Percentiles rank a stretch among this genome's conserved stretches.
These are phyloP conservation scores for Naematelia aurantialba DNA, from an alignment of 768 basidiomycete genomes.

Conservation along the genomic window DNA sequence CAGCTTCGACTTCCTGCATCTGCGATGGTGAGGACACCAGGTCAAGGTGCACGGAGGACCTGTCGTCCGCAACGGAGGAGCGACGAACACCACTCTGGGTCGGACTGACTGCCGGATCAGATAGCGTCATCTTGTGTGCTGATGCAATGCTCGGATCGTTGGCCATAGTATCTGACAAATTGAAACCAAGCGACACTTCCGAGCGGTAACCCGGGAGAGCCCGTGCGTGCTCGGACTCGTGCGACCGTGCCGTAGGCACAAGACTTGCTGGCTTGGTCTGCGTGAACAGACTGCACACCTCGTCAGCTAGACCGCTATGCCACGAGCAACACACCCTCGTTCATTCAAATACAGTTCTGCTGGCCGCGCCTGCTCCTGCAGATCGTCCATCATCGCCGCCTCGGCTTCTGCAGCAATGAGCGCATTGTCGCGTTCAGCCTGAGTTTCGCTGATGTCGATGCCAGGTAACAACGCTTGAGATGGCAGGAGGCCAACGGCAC, in stretches of 20 bases:
- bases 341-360: constrained; percentile 40
- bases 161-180: too few relatives aligned
- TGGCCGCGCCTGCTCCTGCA: constrained; percentile 16
- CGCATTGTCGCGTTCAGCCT: constrained; percentile 36
- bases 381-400: constrained; percentile 19
- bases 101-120: too few relatives aligned
- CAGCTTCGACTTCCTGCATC: too few relatives aligned
- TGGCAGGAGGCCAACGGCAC: constrained; percentile 21
- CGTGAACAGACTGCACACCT: constrained; percentile 31
- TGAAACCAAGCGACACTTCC: too few relatives aligned
- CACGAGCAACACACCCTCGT: constrained; percentile 30
- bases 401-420: constrained; percentile 39
- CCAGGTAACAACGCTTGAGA: constrained; percentile 34
- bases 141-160: too few relatives aligned
- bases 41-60: too few relatives aligned
- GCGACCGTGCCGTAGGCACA: not conserved
- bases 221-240: too few relatives aligned
- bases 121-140: too few relatives aligned
- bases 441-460: constrained; percentile 35
- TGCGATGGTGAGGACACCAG: too few relatives aligned
- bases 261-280: constrained; percentile 37
- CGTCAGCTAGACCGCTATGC: not conserved
- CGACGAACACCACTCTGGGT: too few relatives aligned
- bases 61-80: too few relatives aligned
- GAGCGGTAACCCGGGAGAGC: too few relatives aligned